phyloP scores from a whole-genome alignment of 495 filamentous ascomycete genomes.

The Oleoguttula mirabilis region DNA sequence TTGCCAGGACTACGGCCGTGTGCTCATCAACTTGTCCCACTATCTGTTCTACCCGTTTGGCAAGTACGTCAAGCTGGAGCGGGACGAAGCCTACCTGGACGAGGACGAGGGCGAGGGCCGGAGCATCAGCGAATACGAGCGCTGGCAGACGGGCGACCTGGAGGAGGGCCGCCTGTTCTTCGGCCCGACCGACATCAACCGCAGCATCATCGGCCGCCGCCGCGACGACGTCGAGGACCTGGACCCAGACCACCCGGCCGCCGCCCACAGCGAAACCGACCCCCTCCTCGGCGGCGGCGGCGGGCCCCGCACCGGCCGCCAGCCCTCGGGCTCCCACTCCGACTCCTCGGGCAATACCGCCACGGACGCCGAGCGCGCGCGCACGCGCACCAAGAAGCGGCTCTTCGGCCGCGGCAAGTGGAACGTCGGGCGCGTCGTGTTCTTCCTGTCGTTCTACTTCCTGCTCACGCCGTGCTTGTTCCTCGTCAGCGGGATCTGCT shows the following conservation, averaged over 20 bases:
- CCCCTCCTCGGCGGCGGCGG: conserved; percentile 81
- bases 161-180: conserved; percentile 95
- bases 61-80: conserved; percentile 82
- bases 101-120: conserved; percentile 98
- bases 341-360: no score
- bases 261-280: conserved; percentile 76
- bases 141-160: conserved; percentile 95
- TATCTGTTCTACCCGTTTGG: conserved; percentile 96
- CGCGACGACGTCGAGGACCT: conserved; percentile 73
- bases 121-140: conserved; percentile 97
- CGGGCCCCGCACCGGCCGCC: conserved; percentile 39
- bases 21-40: conserved; percentile 69
- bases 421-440: conserved; percentile 86
- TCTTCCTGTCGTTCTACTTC: conserved; percentile 95
- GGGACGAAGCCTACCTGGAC: conserved; percentile 86
- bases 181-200: conserved; percentile 58
- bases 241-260: conserved; percentile 38
- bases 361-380: conserved; percentile 29
- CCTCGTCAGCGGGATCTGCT: conserved; percentile 76
- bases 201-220: conserved; percentile 79
- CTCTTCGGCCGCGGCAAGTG: conserved; percentile 93
- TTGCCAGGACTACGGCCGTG: conserved; percentile 72
- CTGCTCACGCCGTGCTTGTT: conserved; percentile 82
- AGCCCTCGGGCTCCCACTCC: conserved; percentile 23
- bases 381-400: conserved; percentile 61